Evolutionary conservation across 225 moss, liverwort and hornwort genomes (phyloP), one percentile per base, ranked within the genome.

Genomic region (Polytrichum formosum): DNA sequence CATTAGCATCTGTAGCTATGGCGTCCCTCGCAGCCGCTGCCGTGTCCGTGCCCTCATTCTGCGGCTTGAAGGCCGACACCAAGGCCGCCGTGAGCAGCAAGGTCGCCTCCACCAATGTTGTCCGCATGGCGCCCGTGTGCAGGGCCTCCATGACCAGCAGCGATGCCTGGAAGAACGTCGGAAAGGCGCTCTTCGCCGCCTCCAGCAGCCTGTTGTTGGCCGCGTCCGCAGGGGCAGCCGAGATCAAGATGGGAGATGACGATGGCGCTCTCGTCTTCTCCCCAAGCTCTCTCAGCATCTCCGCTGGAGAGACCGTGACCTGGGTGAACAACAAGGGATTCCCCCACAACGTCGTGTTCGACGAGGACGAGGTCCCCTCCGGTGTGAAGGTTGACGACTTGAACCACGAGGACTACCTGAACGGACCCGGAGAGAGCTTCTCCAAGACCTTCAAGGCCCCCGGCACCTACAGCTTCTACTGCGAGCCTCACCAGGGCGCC

Each of bases 321-420:
- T 98, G 92, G 78, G 6, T 72, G 53, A 98, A 94, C 82, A 98
- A 94, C 78, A 78, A 75, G 74, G 92, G 88, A 5, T 98, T 94
- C 82, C 94, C 97, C 0, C 97, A 98, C 28, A 98, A 98, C 31
- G 77, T 97, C 0, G 0, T 91, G 66, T 92, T 94, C 74, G 97
- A 98, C 18, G 92, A 92, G 61, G 94, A 95, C 31, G 63, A 5
- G 0, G 70, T 88, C 1, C 97, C 97, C 4, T 17, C 23, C 0
- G 91, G 94, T 1, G 92, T 91, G 5, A 73, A 86, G 7, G 87
- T 55, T 0, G 92, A 77, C 0, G 55, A 35, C 0, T 22, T 98
- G 60, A 83, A 56, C 70, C 76, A 80, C 73, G 83, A 82, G 73
- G 90, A 98, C 0, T 92, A 88, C 76, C 6, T 85, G 58, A 98